phyloP scores from a whole-genome alignment of 2,329 filamentous ascomycete species.

The Nothophoma quercina region DNA sequence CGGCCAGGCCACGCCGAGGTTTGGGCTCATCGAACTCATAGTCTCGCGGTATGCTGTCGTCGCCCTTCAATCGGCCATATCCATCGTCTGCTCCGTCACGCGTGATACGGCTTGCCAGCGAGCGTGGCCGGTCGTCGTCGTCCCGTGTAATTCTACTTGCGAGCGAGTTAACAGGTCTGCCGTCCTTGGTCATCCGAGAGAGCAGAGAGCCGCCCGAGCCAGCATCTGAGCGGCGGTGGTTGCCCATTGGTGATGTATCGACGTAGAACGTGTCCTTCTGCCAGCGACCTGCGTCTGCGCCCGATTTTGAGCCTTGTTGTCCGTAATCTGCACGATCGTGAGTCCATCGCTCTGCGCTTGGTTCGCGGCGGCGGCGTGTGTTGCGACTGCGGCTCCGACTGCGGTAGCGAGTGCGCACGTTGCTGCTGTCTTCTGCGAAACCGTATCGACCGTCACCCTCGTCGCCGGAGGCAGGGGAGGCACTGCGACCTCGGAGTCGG shows the following conservation, averaged over 20 bases:
- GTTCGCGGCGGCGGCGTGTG: constrained; percentile 33
- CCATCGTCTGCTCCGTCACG: constrained; percentile 31
- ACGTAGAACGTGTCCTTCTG: constrained; percentile 35
- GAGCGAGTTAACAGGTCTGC: constrained; percentile 39
- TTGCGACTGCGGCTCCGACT: constrained; percentile 52
- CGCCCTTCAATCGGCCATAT: constrained; percentile 43
- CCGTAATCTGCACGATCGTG: constrained; percentile 41
- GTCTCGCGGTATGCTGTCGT: constrained; percentile 35
- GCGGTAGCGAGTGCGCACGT: constrained; percentile 53
- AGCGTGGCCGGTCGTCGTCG: constrained; percentile 24
- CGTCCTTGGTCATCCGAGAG: constrained; percentile 47
- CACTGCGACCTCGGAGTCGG: constrained; percentile 65
- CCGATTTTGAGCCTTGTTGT: constrained; percentile 17
- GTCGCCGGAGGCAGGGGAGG: constrained; percentile 60
- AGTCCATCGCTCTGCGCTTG: constrained; percentile 39
- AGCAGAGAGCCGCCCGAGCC: constrained; percentile 37
- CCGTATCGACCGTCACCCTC: constrained; percentile 59
- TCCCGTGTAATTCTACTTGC: constrained; percentile 44
- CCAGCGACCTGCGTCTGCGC: constrained; percentile 34
- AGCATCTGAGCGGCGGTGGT: constrained; percentile 53
- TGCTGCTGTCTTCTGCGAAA: constrained; percentile 57
- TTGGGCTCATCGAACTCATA: constrained; percentile 37
- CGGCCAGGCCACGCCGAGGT: constrained; percentile 24
- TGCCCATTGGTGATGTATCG: constrained; percentile 51
- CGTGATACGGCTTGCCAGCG: constrained; percentile 42